A percentile compares a stretch with the other conserved stretches of the same genome.
phyloP scores from a whole-genome alignment of 306 rosid genomes.

The Styphnolobium japonicum region DNA sequence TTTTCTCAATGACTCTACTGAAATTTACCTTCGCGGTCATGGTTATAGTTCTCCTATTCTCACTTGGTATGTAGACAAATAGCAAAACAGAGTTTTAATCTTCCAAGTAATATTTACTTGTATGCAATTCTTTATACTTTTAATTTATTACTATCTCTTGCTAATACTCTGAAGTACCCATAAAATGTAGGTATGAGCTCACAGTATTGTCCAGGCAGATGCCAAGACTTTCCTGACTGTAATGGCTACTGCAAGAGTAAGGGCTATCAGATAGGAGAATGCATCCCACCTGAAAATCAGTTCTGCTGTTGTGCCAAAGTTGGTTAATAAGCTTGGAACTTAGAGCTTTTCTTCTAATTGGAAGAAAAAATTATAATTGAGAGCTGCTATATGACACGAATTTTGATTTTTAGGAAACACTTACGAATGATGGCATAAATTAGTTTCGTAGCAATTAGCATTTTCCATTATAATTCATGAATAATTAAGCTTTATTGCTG shows the following conservation, averaged over 20 bases:
- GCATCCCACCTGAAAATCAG: background rate
- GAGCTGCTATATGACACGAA: too few relatives aligned
- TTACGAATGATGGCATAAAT: too few relatives aligned
- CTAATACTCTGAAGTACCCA: background rate
- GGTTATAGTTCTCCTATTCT: background rate
- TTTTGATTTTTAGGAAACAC: too few relatives aligned
- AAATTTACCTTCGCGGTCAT: background rate
- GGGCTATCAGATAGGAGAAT: background rate
- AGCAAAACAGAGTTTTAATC: too few relatives aligned
- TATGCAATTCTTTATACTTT: too few relatives aligned
- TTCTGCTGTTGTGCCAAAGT: conserved; percentile 3
- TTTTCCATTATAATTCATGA: too few relatives aligned
- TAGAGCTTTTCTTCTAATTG: background rate
- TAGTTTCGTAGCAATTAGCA: too few relatives aligned
- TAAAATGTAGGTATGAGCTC: background rate
- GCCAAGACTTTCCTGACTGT: background rate
- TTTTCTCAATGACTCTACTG: too few relatives aligned
- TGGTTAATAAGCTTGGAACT: background rate
- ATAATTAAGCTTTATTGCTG: background rate
- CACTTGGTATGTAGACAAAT: too few relatives aligned
- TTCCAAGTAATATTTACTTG: too few relatives aligned
- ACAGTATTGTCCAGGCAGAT: background rate
- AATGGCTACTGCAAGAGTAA: background rate
- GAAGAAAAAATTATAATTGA: background rate
- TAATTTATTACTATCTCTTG: too few relatives aligned